These are phyloP conservation scores for Candida germanica DNA, from an alignment of 805 yeast species.

Conservation along the genomic window DNA sequence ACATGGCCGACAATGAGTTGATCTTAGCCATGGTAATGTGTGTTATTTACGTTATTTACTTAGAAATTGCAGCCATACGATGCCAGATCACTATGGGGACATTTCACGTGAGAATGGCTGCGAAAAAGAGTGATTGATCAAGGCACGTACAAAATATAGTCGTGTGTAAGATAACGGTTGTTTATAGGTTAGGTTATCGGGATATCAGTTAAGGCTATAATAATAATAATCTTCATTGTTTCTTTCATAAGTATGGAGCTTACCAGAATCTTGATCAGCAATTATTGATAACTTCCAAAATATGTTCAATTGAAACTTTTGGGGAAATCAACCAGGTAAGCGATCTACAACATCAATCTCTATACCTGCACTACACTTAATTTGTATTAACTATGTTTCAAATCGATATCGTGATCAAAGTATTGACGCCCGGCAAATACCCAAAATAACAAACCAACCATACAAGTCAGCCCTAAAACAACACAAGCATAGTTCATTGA, in stretches of 20 bases:
- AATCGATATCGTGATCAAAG: slow-evolving; percentile 13
- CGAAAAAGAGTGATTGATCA: slow-evolving; percentile 1
- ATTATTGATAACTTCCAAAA: too few species aligned
- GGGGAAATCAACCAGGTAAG: too few species aligned
- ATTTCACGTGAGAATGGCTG: slow-evolving; percentile 8
- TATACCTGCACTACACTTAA: not conserved
- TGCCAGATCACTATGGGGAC: too few species aligned
- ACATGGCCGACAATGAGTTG: slow-evolving; percentile 28
- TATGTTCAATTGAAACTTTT: too few species aligned
- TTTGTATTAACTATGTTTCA: slow-evolving; percentile 1
- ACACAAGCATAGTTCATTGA: slow-evolving; percentile 23
- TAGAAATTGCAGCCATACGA: too few species aligned
- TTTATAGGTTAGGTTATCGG: too few species aligned
- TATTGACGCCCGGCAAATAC: slow-evolving; percentile 12
- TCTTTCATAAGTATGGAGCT: too few species aligned
- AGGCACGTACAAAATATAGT: too few species aligned
- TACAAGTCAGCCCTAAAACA: slow-evolving; percentile 16
- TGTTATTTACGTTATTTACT: not conserved
- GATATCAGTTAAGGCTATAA: too few species aligned
- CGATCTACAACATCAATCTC: not conserved
- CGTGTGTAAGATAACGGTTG: too few species aligned
- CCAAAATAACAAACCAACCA: slow-evolving; percentile 20
- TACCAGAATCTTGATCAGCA: too few species aligned
- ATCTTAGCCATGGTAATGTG: slow-evolving; percentile 8
- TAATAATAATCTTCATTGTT: too few species aligned